Conservation (phyloP, 148 eudicot genomes). For the Oxyria digyna region DNA sequence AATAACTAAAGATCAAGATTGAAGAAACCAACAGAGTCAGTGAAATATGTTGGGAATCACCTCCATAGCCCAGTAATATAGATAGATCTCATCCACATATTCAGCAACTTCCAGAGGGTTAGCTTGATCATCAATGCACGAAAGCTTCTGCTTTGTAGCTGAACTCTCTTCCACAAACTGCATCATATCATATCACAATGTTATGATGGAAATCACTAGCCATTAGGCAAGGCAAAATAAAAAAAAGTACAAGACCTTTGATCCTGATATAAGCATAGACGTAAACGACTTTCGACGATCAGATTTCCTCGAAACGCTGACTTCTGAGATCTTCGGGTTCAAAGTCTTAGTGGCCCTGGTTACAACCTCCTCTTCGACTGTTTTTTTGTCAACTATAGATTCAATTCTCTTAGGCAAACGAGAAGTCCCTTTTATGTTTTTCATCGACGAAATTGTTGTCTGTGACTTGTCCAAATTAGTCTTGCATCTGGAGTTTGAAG, state of each 20-base stretch:
- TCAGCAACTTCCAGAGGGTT: conserved; percentile 92
- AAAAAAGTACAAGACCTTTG: conserved; percentile 37
- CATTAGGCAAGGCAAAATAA: neutral
- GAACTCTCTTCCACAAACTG: conserved; percentile 38
- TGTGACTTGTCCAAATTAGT: conserved; percentile 17
- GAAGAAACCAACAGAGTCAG: neutral
- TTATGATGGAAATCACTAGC: neutral
- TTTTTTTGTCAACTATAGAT: conserved; percentile 16
- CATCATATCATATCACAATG: conserved; percentile 14
- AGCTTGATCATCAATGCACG: conserved; percentile 50
- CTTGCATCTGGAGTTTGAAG: conserved; percentile 22
- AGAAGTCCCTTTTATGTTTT: conserved; percentile 16
- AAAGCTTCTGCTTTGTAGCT: conserved; percentile 26
- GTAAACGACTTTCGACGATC: conserved; percentile 73
- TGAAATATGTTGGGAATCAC: conserved; percentile 19
- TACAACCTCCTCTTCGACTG: conserved; percentile 16
- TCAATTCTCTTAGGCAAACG: conserved; percentile 15
- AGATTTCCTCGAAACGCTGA: conserved; percentile 29
- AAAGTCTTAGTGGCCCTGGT: conserved; percentile 15
- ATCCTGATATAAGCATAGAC: conserved; percentile 40
- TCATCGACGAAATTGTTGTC: conserved; percentile 19
- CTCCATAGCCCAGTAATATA: conserved; percentile 83
- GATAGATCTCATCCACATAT: conserved; percentile 88
- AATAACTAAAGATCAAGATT: neutral
- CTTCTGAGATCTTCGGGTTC: conserved; percentile 16